These are phyloP conservation scores for Ceratocystis cacaofunesta DNA, from an alignment of 2,329 filamentous ascomycete genomes.

Conservation along the genomic window DNA sequence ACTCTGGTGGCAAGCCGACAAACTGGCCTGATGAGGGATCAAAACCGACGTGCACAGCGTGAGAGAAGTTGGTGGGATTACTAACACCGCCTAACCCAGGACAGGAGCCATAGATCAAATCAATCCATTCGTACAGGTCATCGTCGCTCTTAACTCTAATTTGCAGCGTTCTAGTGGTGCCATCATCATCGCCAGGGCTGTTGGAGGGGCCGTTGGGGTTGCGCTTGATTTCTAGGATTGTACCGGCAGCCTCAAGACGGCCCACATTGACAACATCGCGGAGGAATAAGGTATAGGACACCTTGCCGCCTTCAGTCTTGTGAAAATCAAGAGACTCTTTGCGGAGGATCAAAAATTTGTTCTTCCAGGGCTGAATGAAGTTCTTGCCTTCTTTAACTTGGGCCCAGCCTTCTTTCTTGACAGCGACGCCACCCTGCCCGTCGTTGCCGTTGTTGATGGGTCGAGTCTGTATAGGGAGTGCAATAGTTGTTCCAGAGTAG, in stretches of 20 bases:
- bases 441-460: constrained; percentile 43
- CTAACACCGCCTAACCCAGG: constrained; percentile 96
- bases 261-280: constrained; percentile 82
- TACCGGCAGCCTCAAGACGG: constrained; percentile 77
- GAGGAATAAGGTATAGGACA: constrained; percentile 70
- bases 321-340: constrained; percentile 90
- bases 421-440: constrained; percentile 51
- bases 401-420: constrained; percentile 71
- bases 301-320: constrained; percentile 78
- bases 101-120: constrained; percentile 91
- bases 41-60: constrained; percentile 93
- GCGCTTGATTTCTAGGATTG: constrained; percentile 87
- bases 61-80: constrained; percentile 95
- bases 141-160: constrained; percentile 92
- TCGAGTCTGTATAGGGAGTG: constrained; percentile 51
- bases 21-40: constrained; percentile 92
- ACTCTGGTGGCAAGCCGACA: constrained; percentile 84
- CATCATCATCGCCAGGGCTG: constrained; percentile 64
- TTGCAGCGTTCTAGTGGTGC: constrained; percentile 67
- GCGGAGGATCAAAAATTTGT: constrained; percentile 79
- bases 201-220: constrained; percentile 51
- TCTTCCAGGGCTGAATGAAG: constrained; percentile 74
- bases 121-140: constrained; percentile 97
- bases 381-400: constrained; percentile 83
- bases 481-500: constrained; percentile 58